Conservation (phyloP, 2,329 filamentous ascomycete genomes). For the Botrytis sinoallii region DNA sequence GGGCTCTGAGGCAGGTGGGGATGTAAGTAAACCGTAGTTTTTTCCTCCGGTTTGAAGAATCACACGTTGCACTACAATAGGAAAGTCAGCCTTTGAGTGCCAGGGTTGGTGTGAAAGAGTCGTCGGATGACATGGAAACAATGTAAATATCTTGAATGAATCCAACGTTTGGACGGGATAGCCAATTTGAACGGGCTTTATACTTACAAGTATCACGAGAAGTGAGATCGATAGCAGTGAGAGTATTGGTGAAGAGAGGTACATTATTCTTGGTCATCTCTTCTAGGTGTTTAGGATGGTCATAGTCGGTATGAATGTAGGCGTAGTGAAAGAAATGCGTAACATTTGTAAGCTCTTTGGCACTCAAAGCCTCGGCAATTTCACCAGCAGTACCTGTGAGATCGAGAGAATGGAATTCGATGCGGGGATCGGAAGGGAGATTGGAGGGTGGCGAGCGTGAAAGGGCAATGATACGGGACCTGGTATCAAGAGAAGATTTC, state of each 20-base stretch:
- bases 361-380: background rate
- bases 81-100: background rate
- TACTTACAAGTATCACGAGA: background rate
- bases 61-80: background rate
- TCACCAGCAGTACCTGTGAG: background rate
- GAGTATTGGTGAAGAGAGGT: constrained; percentile 1
- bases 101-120: background rate
- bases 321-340: constrained; percentile 17
- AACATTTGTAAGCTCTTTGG: background rate
- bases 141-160: background rate
- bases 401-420: constrained; percentile 1
- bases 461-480: constrained; percentile 2
- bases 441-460: constrained; percentile 1
- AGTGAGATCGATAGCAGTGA: background rate
- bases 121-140: background rate
- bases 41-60: constrained; percentile 16
- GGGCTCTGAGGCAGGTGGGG: background rate
- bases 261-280: constrained; percentile 1
- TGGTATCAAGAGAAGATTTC: background rate
- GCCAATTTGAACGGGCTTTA: background rate
- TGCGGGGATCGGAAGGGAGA: background rate
- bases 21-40: background rate
- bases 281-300: background rate
- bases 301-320: constrained; percentile 11
- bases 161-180: background rate